Conservation (phyloP, 2,329 filamentous ascomycete species). For the Ascochyta koolunga region DNA sequence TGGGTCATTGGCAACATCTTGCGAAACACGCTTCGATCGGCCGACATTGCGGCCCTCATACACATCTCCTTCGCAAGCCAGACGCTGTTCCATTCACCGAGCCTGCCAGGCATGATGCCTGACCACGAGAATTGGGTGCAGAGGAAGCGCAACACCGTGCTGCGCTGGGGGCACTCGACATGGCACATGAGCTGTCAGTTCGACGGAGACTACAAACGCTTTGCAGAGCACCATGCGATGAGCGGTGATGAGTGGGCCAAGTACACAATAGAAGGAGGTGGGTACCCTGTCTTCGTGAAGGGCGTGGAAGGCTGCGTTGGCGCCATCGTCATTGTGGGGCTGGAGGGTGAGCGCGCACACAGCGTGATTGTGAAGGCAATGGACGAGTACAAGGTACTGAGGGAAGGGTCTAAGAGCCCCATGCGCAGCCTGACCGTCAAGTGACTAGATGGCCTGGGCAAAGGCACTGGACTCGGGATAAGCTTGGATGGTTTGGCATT, state of each 20-base stretch:
- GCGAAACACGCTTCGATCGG: conserved; percentile 65
- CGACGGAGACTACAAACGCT: conserved; percentile 68
- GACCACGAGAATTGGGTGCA: conserved; percentile 70
- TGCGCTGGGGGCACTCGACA: conserved; percentile 72
- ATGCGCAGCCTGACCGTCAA: conserved; percentile 43
- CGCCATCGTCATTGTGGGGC: conserved; percentile 75
- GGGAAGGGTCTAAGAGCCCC: conserved; percentile 43
- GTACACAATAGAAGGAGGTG: conserved; percentile 81
- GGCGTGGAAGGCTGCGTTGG: conserved; percentile 78
- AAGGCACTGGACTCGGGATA: conserved; percentile 19
- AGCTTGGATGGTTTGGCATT: not conserved
- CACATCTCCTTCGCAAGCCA: conserved; percentile 69
- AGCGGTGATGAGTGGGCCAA: conserved; percentile 56
- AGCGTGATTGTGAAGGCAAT: conserved; percentile 75
- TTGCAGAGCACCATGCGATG: conserved; percentile 70
- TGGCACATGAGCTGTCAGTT: conserved; percentile 76
- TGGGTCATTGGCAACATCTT: conserved; percentile 70
- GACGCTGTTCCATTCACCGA: conserved; percentile 72
- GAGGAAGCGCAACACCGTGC: conserved; percentile 73
- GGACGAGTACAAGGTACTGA: conserved; percentile 56
- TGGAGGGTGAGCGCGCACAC: conserved; percentile 80
- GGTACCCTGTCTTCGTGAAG: conserved; percentile 71
- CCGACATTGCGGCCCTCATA: conserved; percentile 63
- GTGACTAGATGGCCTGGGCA: conserved; percentile 33
- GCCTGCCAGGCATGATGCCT: conserved; percentile 69